These are phyloP conservation scores for Hypoxylon sp. DNA, from an alignment of 2,329 filamentous ascomycete species.

Conservation along the genomic window DNA sequence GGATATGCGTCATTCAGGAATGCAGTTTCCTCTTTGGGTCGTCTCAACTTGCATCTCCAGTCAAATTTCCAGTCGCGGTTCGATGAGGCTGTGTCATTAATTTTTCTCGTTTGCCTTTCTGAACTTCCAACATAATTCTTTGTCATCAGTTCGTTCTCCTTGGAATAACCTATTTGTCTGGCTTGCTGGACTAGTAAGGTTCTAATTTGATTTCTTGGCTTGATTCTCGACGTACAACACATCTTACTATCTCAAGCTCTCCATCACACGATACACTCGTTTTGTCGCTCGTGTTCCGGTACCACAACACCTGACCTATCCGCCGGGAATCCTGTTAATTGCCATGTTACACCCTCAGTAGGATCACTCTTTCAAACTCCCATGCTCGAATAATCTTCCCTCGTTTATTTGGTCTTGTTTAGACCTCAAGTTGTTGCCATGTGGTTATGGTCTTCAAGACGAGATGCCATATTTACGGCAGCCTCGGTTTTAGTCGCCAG, in stretches of 20 bases:
- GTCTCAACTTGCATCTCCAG: not conserved
- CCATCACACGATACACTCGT: slow-evolving; percentile 6
- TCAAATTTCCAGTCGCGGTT: not conserved
- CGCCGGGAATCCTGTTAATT: slow-evolving; percentile 15
- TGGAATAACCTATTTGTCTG: too few species aligned
- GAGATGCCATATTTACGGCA: slow-evolving; percentile 31
- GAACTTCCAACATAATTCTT: slow-evolving; percentile 17
- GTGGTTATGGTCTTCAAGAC: slow-evolving; percentile 36
- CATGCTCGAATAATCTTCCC: slow-evolving; percentile 20
- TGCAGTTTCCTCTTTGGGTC: slow-evolving; percentile 27
- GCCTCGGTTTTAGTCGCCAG: slow-evolving; percentile 31
- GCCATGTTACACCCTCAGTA: slow-evolving; percentile 25
- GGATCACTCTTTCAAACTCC: slow-evolving; percentile 10
- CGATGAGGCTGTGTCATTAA: slow-evolving; percentile 14
- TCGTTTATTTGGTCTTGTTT: slow-evolving; percentile 15
- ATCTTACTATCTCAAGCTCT: too few species aligned
- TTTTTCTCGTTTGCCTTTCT: too few species aligned
- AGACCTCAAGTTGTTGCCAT: slow-evolving; percentile 32
- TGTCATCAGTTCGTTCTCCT: slow-evolving; percentile 26
- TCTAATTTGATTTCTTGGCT: too few species aligned
- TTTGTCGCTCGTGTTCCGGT: slow-evolving; percentile 19
- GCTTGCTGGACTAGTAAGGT: too few species aligned
- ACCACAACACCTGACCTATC: slow-evolving; percentile 7
- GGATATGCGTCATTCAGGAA: slow-evolving; percentile 22
- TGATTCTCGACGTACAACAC: slow-evolving; percentile 8